phyloP scores from a whole-genome alignment of 805 yeast genomes.

The Vanderwaltozyma tropicalis region DNA sequence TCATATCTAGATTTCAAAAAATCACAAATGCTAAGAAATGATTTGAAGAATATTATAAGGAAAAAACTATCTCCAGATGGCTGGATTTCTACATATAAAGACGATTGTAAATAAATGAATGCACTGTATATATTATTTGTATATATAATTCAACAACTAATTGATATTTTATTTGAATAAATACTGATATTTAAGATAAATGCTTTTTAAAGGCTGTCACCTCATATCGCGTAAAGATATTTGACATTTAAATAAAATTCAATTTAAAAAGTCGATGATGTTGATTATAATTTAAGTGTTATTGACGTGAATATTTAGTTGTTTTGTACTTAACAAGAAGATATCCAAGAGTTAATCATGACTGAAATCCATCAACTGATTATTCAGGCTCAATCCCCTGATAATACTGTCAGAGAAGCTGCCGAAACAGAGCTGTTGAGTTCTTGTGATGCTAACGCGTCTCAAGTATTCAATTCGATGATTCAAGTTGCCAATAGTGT shows the following conservation, averaged over 20 bases:
- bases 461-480: conserved; percentile 35
- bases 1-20: conserved; percentile 30
- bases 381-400: conserved; percentile 32
- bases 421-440: conserved; percentile 44
- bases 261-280: too few species aligned
- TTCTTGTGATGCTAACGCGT: conserved; percentile 39
- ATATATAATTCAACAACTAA: too few species aligned
- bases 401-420: conserved; percentile 39
- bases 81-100: conserved; percentile 39
- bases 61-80: conserved; percentile 27
- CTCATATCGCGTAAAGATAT: too few species aligned
- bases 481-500: conserved; percentile 32
- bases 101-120: conserved; percentile 31
- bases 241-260: too few species aligned
- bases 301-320: too few species aligned
- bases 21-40: conserved; percentile 19
- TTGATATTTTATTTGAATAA: too few species aligned
- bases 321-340: too few species aligned
- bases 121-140: too few species aligned
- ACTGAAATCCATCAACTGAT: conserved; percentile 11
- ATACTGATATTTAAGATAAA: too few species aligned
- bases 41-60: conserved; percentile 24
- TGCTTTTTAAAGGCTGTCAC: too few species aligned
- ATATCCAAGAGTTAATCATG: too few species aligned
- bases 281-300: too few species aligned